Evolutionary conservation across 2,329 filamentous ascomycete genomes (phyloP).

Genomic region (Penicillium sp.): DNA sequence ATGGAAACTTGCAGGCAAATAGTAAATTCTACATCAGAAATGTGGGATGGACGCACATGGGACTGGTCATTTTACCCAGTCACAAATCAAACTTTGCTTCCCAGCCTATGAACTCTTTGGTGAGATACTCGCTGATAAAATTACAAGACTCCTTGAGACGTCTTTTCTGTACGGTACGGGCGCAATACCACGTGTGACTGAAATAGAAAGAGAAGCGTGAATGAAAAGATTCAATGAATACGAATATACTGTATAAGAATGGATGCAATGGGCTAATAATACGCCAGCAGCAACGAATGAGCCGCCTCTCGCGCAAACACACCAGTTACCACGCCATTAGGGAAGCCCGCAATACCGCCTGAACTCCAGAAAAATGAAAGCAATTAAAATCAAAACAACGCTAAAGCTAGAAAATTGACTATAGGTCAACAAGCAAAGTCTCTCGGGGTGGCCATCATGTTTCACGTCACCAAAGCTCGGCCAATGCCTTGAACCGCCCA

Average conservation of each 20-base stretch:
- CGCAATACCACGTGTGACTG: too few species aligned
- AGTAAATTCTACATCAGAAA: too few species aligned
- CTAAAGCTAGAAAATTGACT: neutral
- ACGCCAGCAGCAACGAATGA: neutral
- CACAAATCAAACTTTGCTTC: too few species aligned
- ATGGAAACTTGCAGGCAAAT: too few species aligned
- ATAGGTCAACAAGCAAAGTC: neutral
- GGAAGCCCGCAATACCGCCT: neutral
- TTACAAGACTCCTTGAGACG: too few species aligned
- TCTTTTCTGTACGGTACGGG: too few species aligned
- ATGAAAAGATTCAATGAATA: too few species aligned
- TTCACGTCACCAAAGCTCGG: constrained; percentile 31
- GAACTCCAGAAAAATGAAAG: neutral
- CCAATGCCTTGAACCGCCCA: constrained; percentile 36
- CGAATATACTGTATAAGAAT: neutral
- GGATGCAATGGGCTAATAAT: neutral
- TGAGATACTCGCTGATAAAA: too few species aligned
- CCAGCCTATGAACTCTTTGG: too few species aligned
- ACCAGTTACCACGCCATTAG: neutral
- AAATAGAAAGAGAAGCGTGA: too few species aligned
- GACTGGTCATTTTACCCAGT: too few species aligned
- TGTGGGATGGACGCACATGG: too few species aligned
- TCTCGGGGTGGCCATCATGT: neutral
- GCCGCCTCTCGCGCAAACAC: neutral
- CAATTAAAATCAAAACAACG: neutral